phyloP scores from a whole-genome alignment of 2,329 filamentous ascomycete genomes.

The Exophiala viscosa region DNA sequence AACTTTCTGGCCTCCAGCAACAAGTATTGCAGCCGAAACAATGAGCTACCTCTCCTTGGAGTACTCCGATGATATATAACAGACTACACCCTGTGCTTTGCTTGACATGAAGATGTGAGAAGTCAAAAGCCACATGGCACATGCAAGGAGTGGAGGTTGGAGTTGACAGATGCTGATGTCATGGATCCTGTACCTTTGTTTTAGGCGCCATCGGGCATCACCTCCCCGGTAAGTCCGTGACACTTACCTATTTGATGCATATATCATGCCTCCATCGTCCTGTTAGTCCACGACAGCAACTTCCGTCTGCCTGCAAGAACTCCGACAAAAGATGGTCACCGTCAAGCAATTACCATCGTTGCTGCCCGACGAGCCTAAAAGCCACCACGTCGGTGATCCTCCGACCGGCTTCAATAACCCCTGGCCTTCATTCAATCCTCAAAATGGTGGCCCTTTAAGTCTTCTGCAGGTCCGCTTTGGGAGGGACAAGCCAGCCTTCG shows the following conservation, averaged over 20 bases:
- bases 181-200: neutral
- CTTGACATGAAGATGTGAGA: too few relatives aligned
- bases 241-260: neutral
- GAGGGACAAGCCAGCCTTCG: constrained; percentile 31
- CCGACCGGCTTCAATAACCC: constrained; percentile 48
- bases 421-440: constrained; percentile 41
- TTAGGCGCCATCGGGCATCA: neutral
- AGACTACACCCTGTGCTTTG: too few relatives aligned
- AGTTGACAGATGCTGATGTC: neutral
- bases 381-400: constrained; percentile 44
- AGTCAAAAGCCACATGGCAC: too few relatives aligned
- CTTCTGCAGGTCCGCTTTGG: constrained; percentile 34
- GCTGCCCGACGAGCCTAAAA: constrained; percentile 17
- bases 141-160: neutral
- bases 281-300: neutral
- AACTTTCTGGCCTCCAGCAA: too few relatives aligned
- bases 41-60: too few relatives aligned
- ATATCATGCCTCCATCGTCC: neutral
- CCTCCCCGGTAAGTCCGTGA: neutral
- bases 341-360: constrained; percentile 12
- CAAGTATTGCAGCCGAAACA: too few relatives aligned
- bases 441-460: constrained; percentile 24
- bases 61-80: too few relatives aligned
- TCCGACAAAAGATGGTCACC: constrained; percentile 3
- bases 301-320: neutral